phyloP scores from a whole-genome alignment of 495 filamentous ascomycete genomes.

The Haplographium delicatum region DNA sequence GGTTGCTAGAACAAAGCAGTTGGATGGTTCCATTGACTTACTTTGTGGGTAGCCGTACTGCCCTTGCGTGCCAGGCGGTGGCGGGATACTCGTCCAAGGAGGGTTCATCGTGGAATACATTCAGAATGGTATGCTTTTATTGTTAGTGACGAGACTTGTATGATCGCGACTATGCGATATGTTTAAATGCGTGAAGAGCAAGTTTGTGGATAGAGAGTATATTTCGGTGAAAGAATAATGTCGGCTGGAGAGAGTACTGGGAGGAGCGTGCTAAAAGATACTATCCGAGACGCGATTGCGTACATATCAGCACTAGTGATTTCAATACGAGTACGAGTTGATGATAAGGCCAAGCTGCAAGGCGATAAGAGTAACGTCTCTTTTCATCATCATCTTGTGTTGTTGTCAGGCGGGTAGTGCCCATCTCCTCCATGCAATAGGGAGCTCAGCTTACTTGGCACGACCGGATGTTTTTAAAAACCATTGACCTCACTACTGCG shows the following conservation, averaged over 20 bases:
- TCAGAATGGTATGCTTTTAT: conserved; percentile 9
- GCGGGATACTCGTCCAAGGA: conserved; percentile 20
- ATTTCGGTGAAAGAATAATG: too few relatives aligned
- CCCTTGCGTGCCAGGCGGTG: conserved; percentile 22
- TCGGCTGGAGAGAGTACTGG: too few relatives aligned
- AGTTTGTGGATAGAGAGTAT: too few relatives aligned
- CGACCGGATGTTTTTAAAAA: conserved; percentile 93
- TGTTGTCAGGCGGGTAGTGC: neutral
- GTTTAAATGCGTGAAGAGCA: too few relatives aligned
- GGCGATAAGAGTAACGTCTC: conserved; percentile 1
- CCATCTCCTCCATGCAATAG: neutral
- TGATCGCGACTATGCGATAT: too few relatives aligned
- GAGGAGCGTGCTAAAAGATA: too few relatives aligned
- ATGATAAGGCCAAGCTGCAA: conserved; percentile 6
- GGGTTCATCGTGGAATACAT: conserved; percentile 22
- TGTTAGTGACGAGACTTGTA: conserved; percentile 20
- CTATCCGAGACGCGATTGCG: too few relatives aligned
- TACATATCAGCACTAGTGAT: too few relatives aligned
- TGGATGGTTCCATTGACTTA: conserved; percentile 13
- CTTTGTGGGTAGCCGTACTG: conserved; percentile 20
- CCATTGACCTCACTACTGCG: conserved; percentile 90
- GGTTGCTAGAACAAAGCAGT: neutral
- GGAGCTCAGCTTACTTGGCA: conserved; percentile 23
- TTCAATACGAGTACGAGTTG: too few relatives aligned
- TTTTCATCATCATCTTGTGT: neutral